Evolutionary conservation across 2,329 filamentous ascomycete genomes (phyloP).

Genomic region (Fonsecaea nubica): DNA sequence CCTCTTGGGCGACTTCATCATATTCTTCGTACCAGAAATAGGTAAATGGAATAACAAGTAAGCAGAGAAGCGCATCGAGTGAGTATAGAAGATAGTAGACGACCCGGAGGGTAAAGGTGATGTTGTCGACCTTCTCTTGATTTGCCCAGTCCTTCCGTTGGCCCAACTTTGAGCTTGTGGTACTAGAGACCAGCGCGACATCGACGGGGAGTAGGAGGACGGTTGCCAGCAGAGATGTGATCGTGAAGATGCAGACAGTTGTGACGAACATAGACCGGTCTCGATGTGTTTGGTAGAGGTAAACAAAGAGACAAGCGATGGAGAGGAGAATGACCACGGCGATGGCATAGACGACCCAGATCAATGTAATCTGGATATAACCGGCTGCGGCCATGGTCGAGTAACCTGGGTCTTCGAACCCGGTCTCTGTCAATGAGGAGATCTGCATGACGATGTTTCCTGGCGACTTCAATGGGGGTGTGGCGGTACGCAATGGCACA

Average conservation of each 20-base stretch:
- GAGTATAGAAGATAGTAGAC: slow-evolving; percentile 95
- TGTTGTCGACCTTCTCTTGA: slow-evolving; percentile 76
- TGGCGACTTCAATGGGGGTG: background rate
- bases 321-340: slow-evolving; percentile 77
- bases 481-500: background rate
- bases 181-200: slow-evolving; percentile 91
- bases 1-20: slow-evolving; percentile 84
- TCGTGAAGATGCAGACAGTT: slow-evolving; percentile 81
- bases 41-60: slow-evolving; percentile 89
- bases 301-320: slow-evolving; percentile 83
- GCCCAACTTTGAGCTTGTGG: slow-evolving; percentile 74
- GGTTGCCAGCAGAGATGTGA: slow-evolving; percentile 87
- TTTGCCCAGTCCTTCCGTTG: slow-evolving; percentile 95
- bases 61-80: slow-evolving; percentile 85
- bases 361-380: slow-evolving; percentile 83
- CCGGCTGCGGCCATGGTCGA: slow-evolving; percentile 57
- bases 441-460: slow-evolving; percentile 15
- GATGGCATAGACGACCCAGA: slow-evolving; percentile 92
- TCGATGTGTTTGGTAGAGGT: slow-evolving; percentile 86
- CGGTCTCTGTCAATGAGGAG: slow-evolving; percentile 10
- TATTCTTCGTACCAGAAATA: slow-evolving; percentile 99
- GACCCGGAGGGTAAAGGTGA: slow-evolving; percentile 79
- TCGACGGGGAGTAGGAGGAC: slow-evolving; percentile 93
- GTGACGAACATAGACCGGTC: slow-evolving; percentile 85
- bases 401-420: slow-evolving; percentile 15